A percentile compares a stretch with the other conserved stretches of the same genome.
These are phyloP conservation scores for Grammothele lineata DNA, from an alignment of 768 basidiomycete genomes.

Conservation along the genomic window DNA sequence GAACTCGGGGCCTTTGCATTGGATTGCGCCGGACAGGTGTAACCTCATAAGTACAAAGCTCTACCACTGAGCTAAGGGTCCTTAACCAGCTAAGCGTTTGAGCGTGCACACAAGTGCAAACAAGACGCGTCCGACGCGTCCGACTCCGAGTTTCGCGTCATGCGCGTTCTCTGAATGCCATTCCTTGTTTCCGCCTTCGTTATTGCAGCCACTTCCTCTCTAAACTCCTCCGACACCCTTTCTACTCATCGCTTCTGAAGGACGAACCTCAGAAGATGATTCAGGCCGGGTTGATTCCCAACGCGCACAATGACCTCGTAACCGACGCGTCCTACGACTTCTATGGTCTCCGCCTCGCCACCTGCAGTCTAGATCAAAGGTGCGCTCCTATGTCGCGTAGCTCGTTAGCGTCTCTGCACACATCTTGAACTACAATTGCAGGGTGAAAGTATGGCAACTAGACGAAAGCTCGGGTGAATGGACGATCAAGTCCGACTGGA, in stretches of 20 bases:
- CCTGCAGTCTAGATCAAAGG: constrained; percentile 82
- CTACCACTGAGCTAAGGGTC: constrained; percentile 62
- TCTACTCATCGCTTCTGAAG: no score
- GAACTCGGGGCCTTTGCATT: constrained; percentile 62
- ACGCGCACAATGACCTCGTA: constrained; percentile 75
- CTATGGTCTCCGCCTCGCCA: constrained; percentile 79
- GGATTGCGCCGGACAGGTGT: constrained; percentile 31
- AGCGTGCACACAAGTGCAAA: no score
- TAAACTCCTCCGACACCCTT: no score
- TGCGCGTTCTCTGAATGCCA: no score
- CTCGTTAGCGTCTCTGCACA: constrained; percentile 8
- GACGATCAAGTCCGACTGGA: constrained; percentile 88
- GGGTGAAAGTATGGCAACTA: constrained; percentile 84
- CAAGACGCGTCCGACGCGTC: no score
- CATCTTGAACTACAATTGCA: constrained; percentile 23
- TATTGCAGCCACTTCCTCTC: not conserved
- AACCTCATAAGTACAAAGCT: constrained; percentile 62
- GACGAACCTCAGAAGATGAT: no score
- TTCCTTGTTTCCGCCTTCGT: not conserved
- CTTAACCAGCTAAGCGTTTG: constrained; percentile 1
- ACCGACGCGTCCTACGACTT: constrained; percentile 90
- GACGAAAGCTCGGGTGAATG: constrained; percentile 72
- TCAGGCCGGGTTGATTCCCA: constrained; percentile 75
- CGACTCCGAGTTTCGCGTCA: no score
- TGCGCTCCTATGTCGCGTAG: no score